Conservation (phyloP, 2,329 filamentous ascomycete species). For the Diplodia intermedia region DNA sequence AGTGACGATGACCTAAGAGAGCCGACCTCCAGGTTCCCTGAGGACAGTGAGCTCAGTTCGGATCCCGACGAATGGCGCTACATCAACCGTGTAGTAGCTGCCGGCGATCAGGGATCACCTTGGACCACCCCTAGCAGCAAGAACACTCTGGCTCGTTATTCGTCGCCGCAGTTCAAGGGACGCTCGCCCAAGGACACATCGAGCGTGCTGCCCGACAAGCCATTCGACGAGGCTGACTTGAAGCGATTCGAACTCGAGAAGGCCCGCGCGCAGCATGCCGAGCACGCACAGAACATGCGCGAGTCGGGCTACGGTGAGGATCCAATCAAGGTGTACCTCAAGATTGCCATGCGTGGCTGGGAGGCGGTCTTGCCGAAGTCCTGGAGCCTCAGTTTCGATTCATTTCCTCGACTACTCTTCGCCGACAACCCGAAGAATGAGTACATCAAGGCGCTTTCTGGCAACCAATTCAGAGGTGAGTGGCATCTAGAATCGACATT, state of each 20-base stretch:
- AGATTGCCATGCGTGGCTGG: constrained; percentile 62
- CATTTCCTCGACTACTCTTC: constrained; percentile 62
- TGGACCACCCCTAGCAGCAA: neutral
- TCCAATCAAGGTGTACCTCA: constrained; percentile 60
- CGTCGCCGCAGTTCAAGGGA: constrained; percentile 4
- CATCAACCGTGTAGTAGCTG: neutral
- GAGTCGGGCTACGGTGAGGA: constrained; percentile 58
- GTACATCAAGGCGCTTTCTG: constrained; percentile 54
- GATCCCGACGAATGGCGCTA: neutral
- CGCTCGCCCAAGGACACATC: neutral
- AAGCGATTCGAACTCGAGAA: constrained; percentile 39
- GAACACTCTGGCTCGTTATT: neutral
- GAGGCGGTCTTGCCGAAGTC: constrained; percentile 61
- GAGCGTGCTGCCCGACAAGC: constrained; percentile 14
- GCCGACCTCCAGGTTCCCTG: neutral
- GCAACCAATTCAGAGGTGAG: constrained; percentile 56
- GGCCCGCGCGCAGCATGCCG: constrained; percentile 40
- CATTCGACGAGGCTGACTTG: constrained; percentile 37
- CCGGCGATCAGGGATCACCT: neutral
- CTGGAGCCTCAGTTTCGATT: constrained; percentile 62
- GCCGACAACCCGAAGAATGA: constrained; percentile 51
- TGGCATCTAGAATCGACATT: constrained; percentile 27
- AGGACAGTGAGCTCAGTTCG: neutral
- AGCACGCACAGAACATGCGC: constrained; percentile 47
- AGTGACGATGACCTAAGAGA: neutral